Percentiles rank a stretch among this genome's conserved stretches.
phyloP scores from a whole-genome alignment of 23 red algal genomes.

The Gracilaria domingensis region DNA sequence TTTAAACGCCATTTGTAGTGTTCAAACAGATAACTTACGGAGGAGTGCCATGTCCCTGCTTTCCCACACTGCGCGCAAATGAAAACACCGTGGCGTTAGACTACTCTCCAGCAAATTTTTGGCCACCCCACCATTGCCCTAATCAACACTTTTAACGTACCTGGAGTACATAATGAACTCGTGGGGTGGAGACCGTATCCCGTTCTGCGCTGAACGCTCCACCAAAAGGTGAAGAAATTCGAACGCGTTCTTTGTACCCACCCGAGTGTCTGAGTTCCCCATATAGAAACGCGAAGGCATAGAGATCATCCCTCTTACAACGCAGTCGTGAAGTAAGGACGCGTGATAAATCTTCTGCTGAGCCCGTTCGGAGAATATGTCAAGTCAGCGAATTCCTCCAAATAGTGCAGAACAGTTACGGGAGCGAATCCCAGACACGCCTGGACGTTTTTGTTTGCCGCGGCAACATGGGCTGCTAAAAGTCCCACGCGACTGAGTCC shows the following conservation, averaged over 20 bases:
- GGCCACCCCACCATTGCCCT: neutral
- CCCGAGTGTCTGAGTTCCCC: constrained; percentile 66
- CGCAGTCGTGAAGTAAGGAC: constrained; percentile 24
- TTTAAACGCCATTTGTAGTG: neutral
- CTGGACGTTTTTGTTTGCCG: constrained; percentile 29
- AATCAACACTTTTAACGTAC: constrained; percentile 5
- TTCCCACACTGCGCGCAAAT: constrained; percentile 38
- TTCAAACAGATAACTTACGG: constrained; percentile 34
- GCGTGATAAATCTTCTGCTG: constrained; percentile 29
- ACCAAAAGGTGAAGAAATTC: constrained; percentile 51
- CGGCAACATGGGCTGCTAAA: constrained; percentile 55
- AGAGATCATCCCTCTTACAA: constrained; percentile 15
- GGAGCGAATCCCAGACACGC: constrained; percentile 56
- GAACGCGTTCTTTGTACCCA: constrained; percentile 69
- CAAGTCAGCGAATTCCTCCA: constrained; percentile 55
- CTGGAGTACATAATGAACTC: constrained; percentile 81
- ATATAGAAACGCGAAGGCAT: constrained; percentile 68
- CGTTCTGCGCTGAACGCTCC: constrained; percentile 15
- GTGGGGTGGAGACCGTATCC: constrained; percentile 52
- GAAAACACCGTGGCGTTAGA: neutral
- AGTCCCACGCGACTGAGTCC: constrained; percentile 71
- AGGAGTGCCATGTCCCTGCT: constrained; percentile 66
- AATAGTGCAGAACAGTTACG: constrained; percentile 55
- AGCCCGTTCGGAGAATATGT: neutral
- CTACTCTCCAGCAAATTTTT: neutral